Evolutionary conservation across 306 rosid genomes (phyloP), one percentile per base, ranked within the genome.

Genomic region (Gastrolobium villosum): DNA sequence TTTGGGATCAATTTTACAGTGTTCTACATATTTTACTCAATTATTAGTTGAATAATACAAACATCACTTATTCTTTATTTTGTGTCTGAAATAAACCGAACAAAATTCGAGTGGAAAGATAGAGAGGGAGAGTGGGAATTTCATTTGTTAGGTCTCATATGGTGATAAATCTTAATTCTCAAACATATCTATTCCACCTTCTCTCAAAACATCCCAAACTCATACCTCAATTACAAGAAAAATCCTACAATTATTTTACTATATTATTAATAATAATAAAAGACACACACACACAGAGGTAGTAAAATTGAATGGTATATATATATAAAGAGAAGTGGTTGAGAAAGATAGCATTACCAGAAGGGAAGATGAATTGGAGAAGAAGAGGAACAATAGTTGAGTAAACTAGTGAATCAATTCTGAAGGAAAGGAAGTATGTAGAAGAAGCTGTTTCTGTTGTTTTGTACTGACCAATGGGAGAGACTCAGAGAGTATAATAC

Each of bases 1-100:
- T 73, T 61, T 20, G 53, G 53, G 14, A 43, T 34, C 15, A 72
- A 11, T 59, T 57, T 52, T 64, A 37, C 67, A 41, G 35, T 20
- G 39, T 32, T 49, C 10, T 36, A 10, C 41, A 40, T 40, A 48
- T n/a, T 50, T 53, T 10, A 32, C 74, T 56, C 4, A 56, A 73
- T 30, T 45, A 45, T 26, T 1, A 30, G 57, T 67, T 45, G 28
- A 45, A 31, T 4, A 46, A 67, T 31, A 37, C 32, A 63, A 63
- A 63, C 32, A 20, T 20, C 26, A 20, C 26, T 20, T 20, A 20
- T 40, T 79, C 35, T 70, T 64, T 68, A 35, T 8, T 61, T 52
- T 45, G n/a, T 35, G 40, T 48, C 39, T 20, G 43, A 48, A 45
- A 64, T 35, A 14, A 32, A 60, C 26, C 40, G 48, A 8, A 46